These are phyloP conservation scores for Carex sylvatica DNA, from an alignment of 202 grass and related monocot species.

Conservation along the genomic window DNA sequence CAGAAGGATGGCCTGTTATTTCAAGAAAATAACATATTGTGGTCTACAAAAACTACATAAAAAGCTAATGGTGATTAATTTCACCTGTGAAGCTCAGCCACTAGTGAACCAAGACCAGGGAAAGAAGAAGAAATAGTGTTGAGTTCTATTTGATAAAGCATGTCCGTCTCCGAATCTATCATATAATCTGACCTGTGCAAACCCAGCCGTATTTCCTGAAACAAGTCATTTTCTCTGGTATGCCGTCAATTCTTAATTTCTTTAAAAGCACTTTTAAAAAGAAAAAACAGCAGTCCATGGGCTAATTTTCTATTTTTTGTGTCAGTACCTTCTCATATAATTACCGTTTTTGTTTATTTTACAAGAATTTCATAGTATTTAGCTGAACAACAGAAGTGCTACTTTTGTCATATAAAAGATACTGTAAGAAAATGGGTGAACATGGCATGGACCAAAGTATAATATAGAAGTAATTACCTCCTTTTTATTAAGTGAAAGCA, in stretches of 20 bases:
- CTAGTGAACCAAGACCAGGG: conserved; percentile 76
- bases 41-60: background rate
- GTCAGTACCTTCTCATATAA: background rate
- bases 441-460: background rate
- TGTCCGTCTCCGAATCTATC: conserved; percentile 86
- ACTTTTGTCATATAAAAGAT: conserved; percentile 1
- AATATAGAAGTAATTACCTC: conserved; percentile 42
- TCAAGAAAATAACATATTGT: background rate
- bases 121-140: conserved; percentile 95
- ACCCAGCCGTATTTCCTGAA: conserved; percentile 85
- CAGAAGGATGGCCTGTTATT: background rate
- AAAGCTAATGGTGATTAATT: conserved; percentile 9
- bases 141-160: conserved; percentile 88
- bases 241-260: conserved; percentile 29
- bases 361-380: background rate
- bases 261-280: conserved; percentile 13
- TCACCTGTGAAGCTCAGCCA: conserved; percentile 92
- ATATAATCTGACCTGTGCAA: conserved; percentile 99
- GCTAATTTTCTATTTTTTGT: background rate
- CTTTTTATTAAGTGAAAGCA: conserved; percentile 64
- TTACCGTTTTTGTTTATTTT: conserved; percentile 16
- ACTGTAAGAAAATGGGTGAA: background rate
- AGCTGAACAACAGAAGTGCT: background rate
- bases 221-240: conserved; percentile 10
- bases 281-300: background rate